Conservation (phyloP, 108 stramenopile genomes). For the Conticribra weissflogii region DNA sequence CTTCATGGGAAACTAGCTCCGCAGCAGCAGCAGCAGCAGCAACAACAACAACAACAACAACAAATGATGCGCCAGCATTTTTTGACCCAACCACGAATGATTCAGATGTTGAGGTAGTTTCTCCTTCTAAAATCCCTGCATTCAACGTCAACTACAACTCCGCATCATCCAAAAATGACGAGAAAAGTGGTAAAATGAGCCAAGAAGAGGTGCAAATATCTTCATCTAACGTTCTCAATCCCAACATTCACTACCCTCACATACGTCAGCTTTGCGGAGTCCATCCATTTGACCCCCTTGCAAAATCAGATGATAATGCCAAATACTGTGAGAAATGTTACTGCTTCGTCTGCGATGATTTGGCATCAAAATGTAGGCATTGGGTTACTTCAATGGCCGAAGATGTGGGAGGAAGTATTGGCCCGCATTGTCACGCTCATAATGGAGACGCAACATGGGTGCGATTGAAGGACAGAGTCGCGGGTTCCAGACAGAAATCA, state of each 20-base stretch:
- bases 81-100: background rate
- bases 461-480: background rate
- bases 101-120: background rate
- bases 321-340: constrained; percentile 71
- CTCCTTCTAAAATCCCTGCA: background rate
- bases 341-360: constrained; percentile 65
- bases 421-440: constrained; percentile 38
- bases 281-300: constrained; percentile 15
- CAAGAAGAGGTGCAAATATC: constrained; percentile 45
- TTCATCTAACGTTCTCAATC: constrained; percentile 52
- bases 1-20: background rate
- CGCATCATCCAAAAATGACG: too few species aligned
- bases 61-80: background rate
- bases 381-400: constrained; percentile 43
- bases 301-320: constrained; percentile 5
- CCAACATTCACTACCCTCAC: constrained; percentile 69
- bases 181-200: too few species aligned
- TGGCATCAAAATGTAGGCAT: constrained; percentile 41
- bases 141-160: background rate
- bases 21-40: too few species aligned
- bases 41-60: background rate
- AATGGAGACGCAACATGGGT: constrained; percentile 9
- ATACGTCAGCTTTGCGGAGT: constrained; percentile 54
- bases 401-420: background rate
- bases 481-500: constrained; percentile 5